Conservation (phyloP, 148 eudicot genomes). For the Camellia lanceoleosa region DNA sequence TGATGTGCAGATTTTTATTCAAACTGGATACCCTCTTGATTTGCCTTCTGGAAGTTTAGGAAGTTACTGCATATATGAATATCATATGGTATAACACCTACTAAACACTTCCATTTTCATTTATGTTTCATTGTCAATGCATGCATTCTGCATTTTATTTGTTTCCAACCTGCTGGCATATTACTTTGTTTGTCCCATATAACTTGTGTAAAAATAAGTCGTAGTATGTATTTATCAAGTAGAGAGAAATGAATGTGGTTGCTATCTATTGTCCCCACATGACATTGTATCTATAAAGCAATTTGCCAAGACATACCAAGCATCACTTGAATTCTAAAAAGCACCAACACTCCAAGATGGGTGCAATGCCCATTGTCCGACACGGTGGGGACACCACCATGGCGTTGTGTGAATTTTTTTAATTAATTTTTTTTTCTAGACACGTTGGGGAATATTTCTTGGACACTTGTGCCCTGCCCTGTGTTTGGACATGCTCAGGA, state of each 20-base stretch:
- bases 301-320: neutral
- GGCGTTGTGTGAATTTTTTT: no score
- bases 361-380: no score
- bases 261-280: neutral
- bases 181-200: neutral
- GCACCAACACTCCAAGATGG: no score
- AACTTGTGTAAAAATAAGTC: neutral
- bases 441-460: no score
- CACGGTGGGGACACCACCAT: no score
- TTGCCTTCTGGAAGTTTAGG: conserved; percentile 99
- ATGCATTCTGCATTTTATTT: neutral
- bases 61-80: conserved; percentile 95
- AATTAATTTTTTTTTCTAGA: no score
- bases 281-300: neutral
- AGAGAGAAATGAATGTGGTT: neutral
- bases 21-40: conserved; percentile 98
- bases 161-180: neutral
- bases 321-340: neutral
- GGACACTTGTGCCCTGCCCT: no score
- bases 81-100: conserved; percentile 68
- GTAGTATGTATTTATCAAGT: neutral
- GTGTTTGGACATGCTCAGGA: no score
- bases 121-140: neutral
- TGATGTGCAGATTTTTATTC: conserved; percentile 80
- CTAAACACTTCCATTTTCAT: neutral